A percentile compares a stretch with the other conserved stretches of the same genome.
phyloP scores from a whole-genome alignment of 495 filamentous ascomycete genomes.

The Hypoxylon intermedium region DNA sequence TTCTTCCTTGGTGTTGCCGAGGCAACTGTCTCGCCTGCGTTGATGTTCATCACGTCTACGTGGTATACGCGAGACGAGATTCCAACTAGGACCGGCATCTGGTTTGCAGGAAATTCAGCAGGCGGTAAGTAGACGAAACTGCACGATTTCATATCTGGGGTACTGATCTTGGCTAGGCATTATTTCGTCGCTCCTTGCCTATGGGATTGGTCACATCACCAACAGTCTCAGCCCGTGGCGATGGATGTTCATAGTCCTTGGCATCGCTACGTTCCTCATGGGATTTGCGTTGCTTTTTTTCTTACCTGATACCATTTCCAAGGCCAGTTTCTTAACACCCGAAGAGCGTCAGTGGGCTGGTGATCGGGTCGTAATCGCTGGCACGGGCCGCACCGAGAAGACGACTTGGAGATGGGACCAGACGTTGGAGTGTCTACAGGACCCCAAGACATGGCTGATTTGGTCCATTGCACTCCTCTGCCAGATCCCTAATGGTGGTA shows the following conservation, averaged over 20 bases:
- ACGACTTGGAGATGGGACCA: constrained; percentile 47
- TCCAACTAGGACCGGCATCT: constrained; percentile 48
- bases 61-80: constrained; percentile 50
- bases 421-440: constrained; percentile 46
- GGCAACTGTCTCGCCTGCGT: constrained; percentile 54
- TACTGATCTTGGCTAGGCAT: constrained; percentile 39
- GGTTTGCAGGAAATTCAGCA: constrained; percentile 50
- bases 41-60: constrained; percentile 45
- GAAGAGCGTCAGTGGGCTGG: constrained; percentile 41
- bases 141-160: neutral
- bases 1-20: constrained; percentile 61
- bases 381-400: constrained; percentile 46
- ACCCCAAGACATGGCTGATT: constrained; percentile 56
- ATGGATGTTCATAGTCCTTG: constrained; percentile 50
- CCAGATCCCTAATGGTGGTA: constrained; percentile 56
- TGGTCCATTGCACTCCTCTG: constrained; percentile 47
- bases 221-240: constrained; percentile 41
- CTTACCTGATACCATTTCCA: constrained; percentile 43
- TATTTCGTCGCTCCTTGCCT: constrained; percentile 54
- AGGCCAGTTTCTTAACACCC: constrained; percentile 39
- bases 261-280: constrained; percentile 42
- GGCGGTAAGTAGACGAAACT: constrained; percentile 28
- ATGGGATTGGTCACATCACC: constrained; percentile 52
- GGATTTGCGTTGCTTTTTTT: constrained; percentile 41
- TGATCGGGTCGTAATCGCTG: constrained; percentile 47